Base-by-base conservation (phyloP, 306 rosid genomes). In the Vachellia pachyceras region DNA sequence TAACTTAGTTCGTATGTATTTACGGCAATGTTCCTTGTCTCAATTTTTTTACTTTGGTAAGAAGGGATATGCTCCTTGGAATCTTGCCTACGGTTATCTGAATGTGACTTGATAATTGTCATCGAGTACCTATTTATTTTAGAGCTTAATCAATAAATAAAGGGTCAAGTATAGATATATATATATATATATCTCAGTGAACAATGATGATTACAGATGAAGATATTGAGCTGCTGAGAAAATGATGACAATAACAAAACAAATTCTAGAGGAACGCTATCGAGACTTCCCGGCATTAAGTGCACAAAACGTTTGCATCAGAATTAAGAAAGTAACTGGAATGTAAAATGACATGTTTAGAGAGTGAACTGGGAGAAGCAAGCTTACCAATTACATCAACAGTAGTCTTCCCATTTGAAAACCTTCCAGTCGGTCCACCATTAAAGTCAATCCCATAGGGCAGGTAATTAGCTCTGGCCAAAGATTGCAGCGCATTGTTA, bases 361-460 rank as follows among this genome's bases (percentile, higher is more conserved):
- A 25, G 60, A 76, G 71, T 14, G 42, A 78, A 5, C 6, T 29
- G 33, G 2, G 9, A 58, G 72, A 29, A 54, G 17, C 5, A 14
- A 76, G 76, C 91, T 91, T 41, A 95, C 97, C 95, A 35, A 95
- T 23, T 3, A 91, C 91, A 79, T 95, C 99, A 11, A 85, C 94
- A 0, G 81, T 73, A 10, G 97, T 91, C 88, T 93, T 95, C 25
- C 99, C 97, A 77, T 95, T 95, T 65, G 92, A 92, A 61, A 95
- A 95, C 69, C 99, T 88, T 77, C 99, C 97, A 10, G 97, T 86
- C 9, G 99, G 92, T 13, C 97, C 99, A 3, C 69, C 77, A 42
- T 55, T 37, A 29, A 87, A 91, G 80, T 95, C 99, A 52, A 93
- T 87, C 79, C 99, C 97, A 78, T 95, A 95, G 45, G 99, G 97